These are phyloP conservation scores for Trametes villosa DNA, from an alignment of 768 basidiomycete species.

Conservation along the genomic window DNA sequence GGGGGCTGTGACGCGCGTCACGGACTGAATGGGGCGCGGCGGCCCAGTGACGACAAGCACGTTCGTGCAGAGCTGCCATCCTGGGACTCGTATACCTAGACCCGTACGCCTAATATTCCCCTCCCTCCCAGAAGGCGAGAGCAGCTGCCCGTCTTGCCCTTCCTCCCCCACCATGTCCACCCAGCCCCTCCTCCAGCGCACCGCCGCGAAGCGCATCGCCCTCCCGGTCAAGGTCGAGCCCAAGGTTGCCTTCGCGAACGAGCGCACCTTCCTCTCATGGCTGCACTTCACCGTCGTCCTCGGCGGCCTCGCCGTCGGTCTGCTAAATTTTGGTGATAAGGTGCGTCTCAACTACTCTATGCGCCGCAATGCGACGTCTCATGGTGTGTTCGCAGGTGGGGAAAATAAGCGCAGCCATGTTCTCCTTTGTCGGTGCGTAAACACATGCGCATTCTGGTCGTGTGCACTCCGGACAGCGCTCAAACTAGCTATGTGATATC, in stretches of 20 bases:
- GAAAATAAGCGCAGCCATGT: conserved; percentile 95
- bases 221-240: conserved; percentile 94
- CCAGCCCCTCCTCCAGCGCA: conserved; percentile 95
- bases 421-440: conserved; percentile 85
- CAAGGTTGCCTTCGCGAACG: conserved; percentile 94
- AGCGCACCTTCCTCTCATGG: conserved; percentile 97
- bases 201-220: conserved; percentile 92
- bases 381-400: conserved; percentile 62
- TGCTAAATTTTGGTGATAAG: conserved; percentile 98
- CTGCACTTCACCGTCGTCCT: conserved; percentile 97
- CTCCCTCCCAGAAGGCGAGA: conserved; percentile 1
- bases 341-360: conserved; percentile 42
- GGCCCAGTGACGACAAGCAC: conserved; percentile 33
- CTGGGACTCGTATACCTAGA: conserved; percentile 33
- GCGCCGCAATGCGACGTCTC: not conserved
- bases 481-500: conserved; percentile 12
- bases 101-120: conserved; percentile 20
- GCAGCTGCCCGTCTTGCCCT: conserved; percentile 7
- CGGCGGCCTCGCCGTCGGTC: conserved; percentile 92
- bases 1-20: not conserved
- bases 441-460: not conserved
- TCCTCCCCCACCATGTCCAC: conserved; percentile 77
- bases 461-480: conserved; percentile 7
- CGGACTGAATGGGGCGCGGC: conserved; percentile 1
- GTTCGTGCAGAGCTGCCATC: conserved; percentile 33